A percentile compares a stretch with the other conserved stretches of the same genome.
Evolutionary conservation across 139 green algal species (phyloP).

Genomic region (Diplosphaera chodatii): DNA sequence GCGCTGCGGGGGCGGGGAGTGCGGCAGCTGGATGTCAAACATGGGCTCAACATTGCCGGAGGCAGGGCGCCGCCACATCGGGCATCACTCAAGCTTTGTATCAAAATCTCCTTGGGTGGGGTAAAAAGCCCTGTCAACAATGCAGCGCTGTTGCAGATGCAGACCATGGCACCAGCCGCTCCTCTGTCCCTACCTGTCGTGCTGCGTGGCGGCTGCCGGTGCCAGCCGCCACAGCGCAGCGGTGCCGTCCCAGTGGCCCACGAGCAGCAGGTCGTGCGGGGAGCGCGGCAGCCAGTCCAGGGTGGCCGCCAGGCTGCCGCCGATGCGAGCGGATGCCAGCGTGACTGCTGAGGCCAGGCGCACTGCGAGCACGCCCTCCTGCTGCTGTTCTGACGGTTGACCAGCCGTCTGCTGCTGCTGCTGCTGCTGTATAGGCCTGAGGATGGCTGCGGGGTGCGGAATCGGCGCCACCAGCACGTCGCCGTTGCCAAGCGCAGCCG

Average conservation of each 20-base stretch:
- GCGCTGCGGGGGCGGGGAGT: background rate
- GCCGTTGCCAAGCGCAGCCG: slow-evolving; percentile 10
- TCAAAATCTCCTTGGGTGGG: no score
- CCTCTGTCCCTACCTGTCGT: no score
- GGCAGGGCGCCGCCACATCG: no score
- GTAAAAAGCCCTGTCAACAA: no score
- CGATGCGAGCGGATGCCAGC: background rate
- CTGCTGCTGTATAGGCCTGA: background rate
- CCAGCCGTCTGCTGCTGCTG: background rate
- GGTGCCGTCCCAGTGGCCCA: slow-evolving; percentile 9
- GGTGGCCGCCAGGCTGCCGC: slow-evolving; percentile 2
- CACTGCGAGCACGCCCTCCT: background rate
- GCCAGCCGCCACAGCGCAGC: slow-evolving; percentile 4
- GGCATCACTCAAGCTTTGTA: no score
- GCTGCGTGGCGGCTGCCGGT: no score
- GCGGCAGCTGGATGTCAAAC: no score
- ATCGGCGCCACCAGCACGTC: slow-evolving; percentile 6
- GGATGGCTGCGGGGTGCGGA: background rate
- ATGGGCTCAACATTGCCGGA: no score
- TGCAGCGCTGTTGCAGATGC: no score
- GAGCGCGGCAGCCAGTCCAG: slow-evolving; percentile 4
- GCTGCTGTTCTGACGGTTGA: no score
- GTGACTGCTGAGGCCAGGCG: background rate
- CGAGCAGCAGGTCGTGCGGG: slow-evolving; percentile 13
- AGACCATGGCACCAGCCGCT: no score